Evolutionary conservation across 345 rosid species (phyloP).

Genomic region (Erodium maritimum): DNA sequence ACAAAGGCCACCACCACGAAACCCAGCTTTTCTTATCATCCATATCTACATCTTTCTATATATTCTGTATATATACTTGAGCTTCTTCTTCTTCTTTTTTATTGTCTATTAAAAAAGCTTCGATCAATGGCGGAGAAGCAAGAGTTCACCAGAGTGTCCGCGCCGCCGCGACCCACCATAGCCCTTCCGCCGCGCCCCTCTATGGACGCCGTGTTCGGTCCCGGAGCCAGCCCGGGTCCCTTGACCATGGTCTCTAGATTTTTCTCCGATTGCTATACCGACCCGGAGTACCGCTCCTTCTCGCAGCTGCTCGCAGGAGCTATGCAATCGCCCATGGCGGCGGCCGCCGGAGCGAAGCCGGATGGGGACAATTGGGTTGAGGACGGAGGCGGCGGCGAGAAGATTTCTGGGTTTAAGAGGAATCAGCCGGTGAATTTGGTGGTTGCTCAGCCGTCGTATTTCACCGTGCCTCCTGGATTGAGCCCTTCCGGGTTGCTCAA

Average conservation of each 20-base stretch:
- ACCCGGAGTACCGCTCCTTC: conserved; percentile 49
- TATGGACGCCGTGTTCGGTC: conserved; percentile 49
- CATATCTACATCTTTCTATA: too few relatives aligned
- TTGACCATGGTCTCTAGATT: conserved; percentile 70
- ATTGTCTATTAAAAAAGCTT: too few relatives aligned
- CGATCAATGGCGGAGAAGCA: conserved; percentile 41
- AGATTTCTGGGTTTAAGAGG: conserved; percentile 37
- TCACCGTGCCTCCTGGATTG: conserved; percentile 75
- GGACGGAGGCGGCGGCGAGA: conserved; percentile 17
- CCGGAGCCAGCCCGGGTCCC: conserved; percentile 94
- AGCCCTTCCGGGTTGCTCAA: conserved; percentile 87
- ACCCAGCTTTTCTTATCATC: too few relatives aligned
- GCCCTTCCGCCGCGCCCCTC: conserved; percentile 68
- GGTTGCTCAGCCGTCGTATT: conserved; percentile 39
- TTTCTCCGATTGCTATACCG: conserved; percentile 53
- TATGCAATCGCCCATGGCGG: conserved; percentile 59
- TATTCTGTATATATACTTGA: too few relatives aligned
- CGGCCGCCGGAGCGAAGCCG: conserved; percentile 35
- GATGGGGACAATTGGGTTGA: conserved; percentile 23
- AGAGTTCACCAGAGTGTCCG: conserved; percentile 20
- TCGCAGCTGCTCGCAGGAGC: conserved; percentile 90
- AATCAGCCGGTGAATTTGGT: conserved; percentile 36
- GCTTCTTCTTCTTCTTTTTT: too few relatives aligned
- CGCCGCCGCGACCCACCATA: conserved; percentile 65
- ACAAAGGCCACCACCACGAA: too few relatives aligned